These are phyloP conservation scores for Colletotrichum magnum DNA, from an alignment of 2,329 filamentous ascomycete species.

Conservation along the genomic window DNA sequence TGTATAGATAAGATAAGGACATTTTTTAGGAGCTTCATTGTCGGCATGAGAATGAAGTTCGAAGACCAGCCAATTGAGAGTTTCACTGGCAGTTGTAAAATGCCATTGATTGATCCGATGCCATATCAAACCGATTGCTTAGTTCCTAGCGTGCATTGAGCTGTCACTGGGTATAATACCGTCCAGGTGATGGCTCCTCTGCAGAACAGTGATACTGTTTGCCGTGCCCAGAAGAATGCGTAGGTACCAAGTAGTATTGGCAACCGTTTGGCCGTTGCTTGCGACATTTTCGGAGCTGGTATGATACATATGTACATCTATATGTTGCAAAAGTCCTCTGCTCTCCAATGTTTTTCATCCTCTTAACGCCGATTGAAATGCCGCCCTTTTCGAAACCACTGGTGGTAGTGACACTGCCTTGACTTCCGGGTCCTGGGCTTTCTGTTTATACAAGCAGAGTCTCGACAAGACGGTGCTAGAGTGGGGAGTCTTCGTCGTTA, in stretches of 20 bases:
- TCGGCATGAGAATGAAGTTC: too few species aligned
- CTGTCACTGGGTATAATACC: too few species aligned
- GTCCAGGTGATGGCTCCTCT: too few species aligned
- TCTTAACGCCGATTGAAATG: conserved; percentile 27
- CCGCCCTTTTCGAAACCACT: conserved; percentile 4
- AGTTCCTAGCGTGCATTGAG: too few species aligned
- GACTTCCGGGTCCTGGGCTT: background rate
- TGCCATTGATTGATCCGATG: too few species aligned
- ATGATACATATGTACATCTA: conserved; percentile 8
- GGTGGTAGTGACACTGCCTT: background rate
- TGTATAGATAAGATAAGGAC: conserved; percentile 11
- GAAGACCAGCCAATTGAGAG: too few species aligned
- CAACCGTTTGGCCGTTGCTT: background rate
- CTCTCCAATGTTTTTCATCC: conserved; percentile 1
- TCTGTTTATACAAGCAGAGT: conserved; percentile 12
- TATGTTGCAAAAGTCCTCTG: background rate
- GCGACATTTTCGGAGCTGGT: background rate
- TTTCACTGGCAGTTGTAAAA: too few species aligned
- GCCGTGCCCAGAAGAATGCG: too few species aligned
- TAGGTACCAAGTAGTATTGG: too few species aligned
- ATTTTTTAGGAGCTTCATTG: background rate
- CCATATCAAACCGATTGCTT: too few species aligned
- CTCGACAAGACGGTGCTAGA: background rate
- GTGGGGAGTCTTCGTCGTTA: conserved; percentile 6
- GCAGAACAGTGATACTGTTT: too few species aligned